phyloP scores from a whole-genome alignment of 179 eudicot genomes.

The Beta lomatogona region DNA sequence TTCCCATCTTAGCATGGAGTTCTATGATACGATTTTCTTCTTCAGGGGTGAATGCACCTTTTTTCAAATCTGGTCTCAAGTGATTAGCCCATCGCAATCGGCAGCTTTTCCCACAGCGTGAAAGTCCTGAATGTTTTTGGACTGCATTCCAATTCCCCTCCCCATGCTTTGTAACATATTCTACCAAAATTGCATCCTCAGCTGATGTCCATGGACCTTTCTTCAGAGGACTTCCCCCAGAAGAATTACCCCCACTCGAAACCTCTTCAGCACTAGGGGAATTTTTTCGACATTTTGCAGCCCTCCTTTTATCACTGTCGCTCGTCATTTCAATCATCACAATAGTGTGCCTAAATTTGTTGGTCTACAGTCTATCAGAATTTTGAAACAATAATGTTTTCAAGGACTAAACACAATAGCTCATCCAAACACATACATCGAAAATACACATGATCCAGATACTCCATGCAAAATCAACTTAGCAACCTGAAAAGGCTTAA shows the following conservation, averaged over 20 bases:
- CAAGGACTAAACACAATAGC: neutral
- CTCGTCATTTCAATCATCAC: constrained; percentile 43
- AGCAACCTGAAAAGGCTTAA: neutral
- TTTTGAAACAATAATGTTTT: neutral
- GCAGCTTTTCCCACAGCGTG: constrained; percentile 58
- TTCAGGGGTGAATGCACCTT: constrained; percentile 47
- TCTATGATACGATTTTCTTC: constrained; percentile 47
- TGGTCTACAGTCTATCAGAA: constrained; percentile 17
- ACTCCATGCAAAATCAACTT: constrained; percentile 3
- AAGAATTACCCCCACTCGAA: constrained; percentile 33
- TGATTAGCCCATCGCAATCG: constrained; percentile 61
- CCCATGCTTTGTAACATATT: constrained; percentile 47
- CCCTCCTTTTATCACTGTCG: constrained; percentile 36
- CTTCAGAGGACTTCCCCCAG: constrained; percentile 36
- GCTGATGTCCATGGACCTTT: constrained; percentile 57
- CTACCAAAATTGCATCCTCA: constrained; percentile 47
- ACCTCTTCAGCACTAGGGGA: constrained; percentile 41
- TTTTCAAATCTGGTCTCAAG: constrained; percentile 53
- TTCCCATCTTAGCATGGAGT: constrained; percentile 55
- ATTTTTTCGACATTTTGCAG: constrained; percentile 38
- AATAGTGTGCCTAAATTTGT: constrained; percentile 24
- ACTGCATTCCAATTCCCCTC: constrained; percentile 62
- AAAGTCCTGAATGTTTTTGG: constrained; percentile 49
- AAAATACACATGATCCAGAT: neutral
- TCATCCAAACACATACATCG: constrained; percentile 8